Conservation (phyloP, 805 yeast genomes). For the Priceomyces castillae region DNA sequence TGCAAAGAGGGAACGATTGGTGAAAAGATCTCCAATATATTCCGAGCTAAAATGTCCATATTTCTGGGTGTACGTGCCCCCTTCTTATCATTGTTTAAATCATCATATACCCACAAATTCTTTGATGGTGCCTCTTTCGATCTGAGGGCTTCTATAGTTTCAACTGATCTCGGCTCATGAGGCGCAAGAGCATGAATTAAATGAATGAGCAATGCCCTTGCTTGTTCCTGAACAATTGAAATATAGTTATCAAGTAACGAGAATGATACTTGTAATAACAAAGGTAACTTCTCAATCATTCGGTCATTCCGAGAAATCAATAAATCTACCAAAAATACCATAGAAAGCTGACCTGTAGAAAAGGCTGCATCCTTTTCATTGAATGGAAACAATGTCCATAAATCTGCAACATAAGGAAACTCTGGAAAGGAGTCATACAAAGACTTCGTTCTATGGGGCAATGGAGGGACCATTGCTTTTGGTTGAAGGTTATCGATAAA, state of each 20-base stretch:
- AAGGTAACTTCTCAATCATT: constrained; percentile 58
- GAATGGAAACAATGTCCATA: constrained; percentile 53
- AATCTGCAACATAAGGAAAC: constrained; percentile 76
- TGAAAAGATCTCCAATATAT: constrained; percentile 56
- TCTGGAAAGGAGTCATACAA: constrained; percentile 6
- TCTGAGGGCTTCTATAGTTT: constrained; percentile 57
- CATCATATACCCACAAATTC: constrained; percentile 81
- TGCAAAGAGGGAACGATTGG: constrained; percentile 53
- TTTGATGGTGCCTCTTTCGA: constrained; percentile 42
- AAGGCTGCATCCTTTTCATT: constrained; percentile 70
- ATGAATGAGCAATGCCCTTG: constrained; percentile 70
- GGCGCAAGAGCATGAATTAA: constrained; percentile 63
- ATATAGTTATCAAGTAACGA: constrained; percentile 86
- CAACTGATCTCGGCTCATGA: constrained; percentile 51
- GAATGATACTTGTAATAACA: constrained; percentile 74
- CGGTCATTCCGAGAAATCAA: constrained; percentile 65
- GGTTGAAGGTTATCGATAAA: constrained; percentile 75
- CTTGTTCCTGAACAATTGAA: constrained; percentile 79
- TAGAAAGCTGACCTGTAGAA: constrained; percentile 82
- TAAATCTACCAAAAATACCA: constrained; percentile 81
- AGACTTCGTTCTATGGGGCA: constrained; percentile 22
- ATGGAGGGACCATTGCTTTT: constrained; percentile 82
- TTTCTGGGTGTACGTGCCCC: constrained; percentile 83
- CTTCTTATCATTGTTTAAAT: constrained; percentile 63
- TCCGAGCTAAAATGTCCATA: constrained; percentile 74